These are phyloP conservation scores for Cystobasidium pallidum DNA, from an alignment of 1,284 basidiomycete species.

Conservation along the genomic window DNA sequence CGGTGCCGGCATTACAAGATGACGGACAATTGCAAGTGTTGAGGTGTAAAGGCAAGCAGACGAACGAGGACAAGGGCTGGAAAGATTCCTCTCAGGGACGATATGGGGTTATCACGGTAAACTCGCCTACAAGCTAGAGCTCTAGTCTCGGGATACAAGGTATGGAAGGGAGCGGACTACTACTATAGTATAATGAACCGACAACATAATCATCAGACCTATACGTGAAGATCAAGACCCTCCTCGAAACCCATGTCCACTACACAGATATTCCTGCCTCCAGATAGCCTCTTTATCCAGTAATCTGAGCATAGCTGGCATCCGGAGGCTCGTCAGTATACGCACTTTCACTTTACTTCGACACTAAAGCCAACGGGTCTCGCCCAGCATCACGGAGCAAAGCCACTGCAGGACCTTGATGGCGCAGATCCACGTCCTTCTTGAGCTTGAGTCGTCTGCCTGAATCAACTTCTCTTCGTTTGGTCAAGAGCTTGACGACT, in stretches of 20 bases:
- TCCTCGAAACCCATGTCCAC: background rate
- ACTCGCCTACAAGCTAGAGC: background rate
- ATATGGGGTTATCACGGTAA: background rate
- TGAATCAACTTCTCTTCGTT: background rate
- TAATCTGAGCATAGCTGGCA: background rate
- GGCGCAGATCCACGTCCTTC: slow-evolving; percentile 26
- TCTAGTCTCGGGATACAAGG: background rate
- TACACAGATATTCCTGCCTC: background rate
- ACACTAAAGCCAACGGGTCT: slow-evolving; percentile 32
- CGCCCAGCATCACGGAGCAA: slow-evolving; percentile 31
- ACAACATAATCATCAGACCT: no score
- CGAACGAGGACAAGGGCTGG: no score
- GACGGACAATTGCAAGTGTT: no score
- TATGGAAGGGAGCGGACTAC: slow-evolving; percentile 3
- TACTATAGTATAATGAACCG: no score
- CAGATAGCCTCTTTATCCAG: background rate
- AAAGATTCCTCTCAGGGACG: background rate
- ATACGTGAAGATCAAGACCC: no score
- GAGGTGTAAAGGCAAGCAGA: no score
- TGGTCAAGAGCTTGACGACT: slow-evolving; percentile 9
- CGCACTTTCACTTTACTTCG: no score
- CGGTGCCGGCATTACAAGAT: no score
- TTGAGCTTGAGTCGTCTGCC: slow-evolving; percentile 17
- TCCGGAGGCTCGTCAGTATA: no score
- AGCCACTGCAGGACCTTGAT: slow-evolving; percentile 33